Conservation (phyloP, 1,284 basidiomycete genomes). For the Anthracocystis walkeri region DNA sequence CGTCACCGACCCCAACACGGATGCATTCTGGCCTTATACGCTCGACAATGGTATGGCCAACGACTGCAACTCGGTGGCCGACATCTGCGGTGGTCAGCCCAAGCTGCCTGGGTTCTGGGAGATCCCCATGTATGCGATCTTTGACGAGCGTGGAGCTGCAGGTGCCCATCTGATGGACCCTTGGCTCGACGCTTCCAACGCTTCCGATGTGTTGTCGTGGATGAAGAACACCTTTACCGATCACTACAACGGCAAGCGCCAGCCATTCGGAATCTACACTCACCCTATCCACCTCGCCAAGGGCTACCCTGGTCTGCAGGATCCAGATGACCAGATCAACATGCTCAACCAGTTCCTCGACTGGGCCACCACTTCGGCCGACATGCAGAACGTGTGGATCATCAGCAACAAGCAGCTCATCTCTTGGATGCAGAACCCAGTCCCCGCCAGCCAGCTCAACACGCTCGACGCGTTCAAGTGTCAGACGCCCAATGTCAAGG, state of each 20-base stretch:
- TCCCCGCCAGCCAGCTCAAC: conserved; percentile 68
- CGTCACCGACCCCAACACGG: conserved; percentile 77
- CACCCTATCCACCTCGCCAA: conserved; percentile 84
- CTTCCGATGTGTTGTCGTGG: conserved; percentile 75
- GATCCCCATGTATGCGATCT: conserved; percentile 59
- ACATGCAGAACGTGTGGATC: conserved; percentile 78
- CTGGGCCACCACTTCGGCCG: conserved; percentile 74
- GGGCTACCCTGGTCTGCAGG: conserved; percentile 63
- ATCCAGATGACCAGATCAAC: conserved; percentile 47
- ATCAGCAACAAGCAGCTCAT: conserved; percentile 80
- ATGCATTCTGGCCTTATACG: conserved; percentile 74
- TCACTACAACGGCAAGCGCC: conserved; percentile 76
- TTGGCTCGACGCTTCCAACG: conserved; percentile 75
- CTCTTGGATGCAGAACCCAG: conserved; percentile 80
- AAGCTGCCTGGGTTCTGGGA: conserved; percentile 76
- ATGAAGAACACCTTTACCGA: conserved; percentile 81
- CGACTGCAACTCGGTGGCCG: conserved; percentile 75
- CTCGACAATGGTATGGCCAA: conserved; percentile 79
- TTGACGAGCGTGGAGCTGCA: conserved; percentile 50
- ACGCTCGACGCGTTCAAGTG: conserved; percentile 64
- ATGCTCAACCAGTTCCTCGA: conserved; percentile 83
- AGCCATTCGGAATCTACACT: conserved; percentile 84
- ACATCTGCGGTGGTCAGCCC: conserved; percentile 78
- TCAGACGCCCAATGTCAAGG: conserved; percentile 49
- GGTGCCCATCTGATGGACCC: conserved; percentile 79